Evolutionary conservation across 495 filamentous ascomycete genomes (phyloP).

Genomic region (Evansstolkia leycettana): DNA sequence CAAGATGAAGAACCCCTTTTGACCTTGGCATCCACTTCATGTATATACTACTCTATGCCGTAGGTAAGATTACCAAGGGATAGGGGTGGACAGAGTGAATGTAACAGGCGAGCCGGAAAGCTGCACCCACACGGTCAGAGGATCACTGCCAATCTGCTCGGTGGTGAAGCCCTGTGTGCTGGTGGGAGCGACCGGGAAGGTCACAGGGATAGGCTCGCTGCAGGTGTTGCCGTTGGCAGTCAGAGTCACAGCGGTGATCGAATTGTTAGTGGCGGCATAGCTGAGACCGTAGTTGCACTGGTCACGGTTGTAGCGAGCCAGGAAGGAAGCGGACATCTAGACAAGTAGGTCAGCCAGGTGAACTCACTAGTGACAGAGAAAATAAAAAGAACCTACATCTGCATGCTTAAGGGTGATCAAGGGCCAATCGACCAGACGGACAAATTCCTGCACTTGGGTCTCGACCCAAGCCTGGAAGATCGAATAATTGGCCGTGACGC

Average conservation of each 20-base stretch:
- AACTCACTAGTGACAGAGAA: neutral
- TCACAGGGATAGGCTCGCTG: conserved; percentile 40
- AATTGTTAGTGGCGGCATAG: conserved; percentile 27
- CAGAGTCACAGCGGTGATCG: conserved; percentile 41
- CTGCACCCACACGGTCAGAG: conserved; percentile 45
- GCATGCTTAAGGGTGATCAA: conserved; percentile 43
- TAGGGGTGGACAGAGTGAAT: conserved; percentile 35
- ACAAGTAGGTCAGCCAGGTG: neutral
- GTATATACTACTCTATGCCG: too few species aligned
- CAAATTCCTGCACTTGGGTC: conserved; percentile 42
- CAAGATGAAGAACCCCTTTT: too few species aligned
- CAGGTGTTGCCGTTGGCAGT: conserved; percentile 40
- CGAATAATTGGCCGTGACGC: conserved; percentile 33
- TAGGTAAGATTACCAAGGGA: conserved; percentile 20
- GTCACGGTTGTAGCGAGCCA: conserved; percentile 41
- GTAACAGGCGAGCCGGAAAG: conserved; percentile 40
- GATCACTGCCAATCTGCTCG: conserved; percentile 47
- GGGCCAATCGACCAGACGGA: conserved; percentile 46
- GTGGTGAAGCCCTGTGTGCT: conserved; percentile 30
- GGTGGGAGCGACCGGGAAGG: conserved; percentile 34
- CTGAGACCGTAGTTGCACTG: conserved; percentile 36
- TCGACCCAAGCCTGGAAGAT: conserved; percentile 54
- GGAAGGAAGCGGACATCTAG: conserved; percentile 37
- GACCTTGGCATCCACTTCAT: too few species aligned
- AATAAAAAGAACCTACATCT: conserved; percentile 16